These are phyloP conservation scores for Rhodotorula sp. DNA, from an alignment of 1,284 basidiomycete genomes.

Conservation along the genomic window DNA sequence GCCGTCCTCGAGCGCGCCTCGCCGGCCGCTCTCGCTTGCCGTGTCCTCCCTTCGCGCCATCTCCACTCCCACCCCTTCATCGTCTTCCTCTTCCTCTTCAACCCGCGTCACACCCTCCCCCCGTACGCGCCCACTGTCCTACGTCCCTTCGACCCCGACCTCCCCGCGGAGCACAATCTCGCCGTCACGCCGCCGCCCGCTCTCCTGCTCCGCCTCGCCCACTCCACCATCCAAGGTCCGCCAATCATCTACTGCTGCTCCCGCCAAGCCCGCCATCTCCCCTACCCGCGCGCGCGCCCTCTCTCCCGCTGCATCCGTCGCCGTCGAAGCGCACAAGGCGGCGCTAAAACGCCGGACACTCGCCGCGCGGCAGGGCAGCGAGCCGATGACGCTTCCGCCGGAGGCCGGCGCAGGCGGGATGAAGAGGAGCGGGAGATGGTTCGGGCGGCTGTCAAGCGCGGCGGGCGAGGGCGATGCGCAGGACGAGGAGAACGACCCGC, in stretches of 20 bases:
- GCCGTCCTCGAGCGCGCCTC: not conserved
- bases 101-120: not conserved
- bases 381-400: rapidly evolving
- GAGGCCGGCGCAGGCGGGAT: not conserved
- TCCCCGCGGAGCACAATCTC: not conserved
- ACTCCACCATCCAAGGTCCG: not conserved
- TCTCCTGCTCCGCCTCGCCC: not conserved
- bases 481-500: not conserved
- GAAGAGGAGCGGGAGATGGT: not conserved
- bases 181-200: not conserved
- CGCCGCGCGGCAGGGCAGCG: not conserved
- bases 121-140: not conserved
- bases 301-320: not conserved
- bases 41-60: not conserved
- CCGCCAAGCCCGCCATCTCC: not conserved
- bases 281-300: conserved; percentile 1
- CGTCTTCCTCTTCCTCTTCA: not conserved
- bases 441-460: not conserved
- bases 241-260: not conserved
- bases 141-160: not conserved
- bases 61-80: not conserved
- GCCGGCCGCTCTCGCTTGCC: conserved; percentile 1
- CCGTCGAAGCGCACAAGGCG: conserved; percentile 11
- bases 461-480: not conserved
- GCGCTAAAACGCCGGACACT: conserved; percentile 18